Conservation (phyloP, 176 grass and related monocot genomes). For the Melocanna baccifera region DNA sequence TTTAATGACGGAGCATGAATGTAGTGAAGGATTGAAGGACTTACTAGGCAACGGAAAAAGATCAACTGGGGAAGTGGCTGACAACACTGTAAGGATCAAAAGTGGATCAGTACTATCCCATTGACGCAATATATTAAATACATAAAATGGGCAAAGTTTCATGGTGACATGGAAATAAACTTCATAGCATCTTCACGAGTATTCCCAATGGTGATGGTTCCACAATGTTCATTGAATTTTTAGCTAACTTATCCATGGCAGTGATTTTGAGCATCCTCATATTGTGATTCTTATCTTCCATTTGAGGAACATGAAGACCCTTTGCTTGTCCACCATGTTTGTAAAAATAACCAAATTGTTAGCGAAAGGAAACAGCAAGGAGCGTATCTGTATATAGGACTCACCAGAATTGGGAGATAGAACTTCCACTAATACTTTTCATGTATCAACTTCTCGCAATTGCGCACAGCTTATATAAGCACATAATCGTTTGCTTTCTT, state of each 20-base stretch:
- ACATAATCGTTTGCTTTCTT: slow-evolving; percentile 55
- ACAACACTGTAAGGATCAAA: slow-evolving; percentile 65
- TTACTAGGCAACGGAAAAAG: slow-evolving; percentile 79
- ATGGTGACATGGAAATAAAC: neutral
- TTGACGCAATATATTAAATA: neutral
- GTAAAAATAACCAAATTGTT: slow-evolving; percentile 40
- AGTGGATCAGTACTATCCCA: slow-evolving; percentile 5
- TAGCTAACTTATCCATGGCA: slow-evolving; percentile 64
- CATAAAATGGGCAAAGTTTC: neutral
- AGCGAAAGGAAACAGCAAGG: neutral
- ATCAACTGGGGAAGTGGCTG: slow-evolving; percentile 65
- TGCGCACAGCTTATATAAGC: slow-evolving; percentile 79
- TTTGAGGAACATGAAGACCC: slow-evolving; percentile 77
- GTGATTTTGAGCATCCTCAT: slow-evolving; percentile 93
- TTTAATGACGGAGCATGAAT: neutral
- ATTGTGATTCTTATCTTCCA: slow-evolving; percentile 92
- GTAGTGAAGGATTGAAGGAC: neutral
- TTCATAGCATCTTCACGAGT: slow-evolving; percentile 74
- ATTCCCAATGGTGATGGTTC: slow-evolving; percentile 64
- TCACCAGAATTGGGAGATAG: slow-evolving; percentile 51
- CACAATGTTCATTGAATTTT: slow-evolving; percentile 95
- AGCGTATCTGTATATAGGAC: slow-evolving; percentile 9
- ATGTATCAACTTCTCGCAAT: slow-evolving; percentile 85
- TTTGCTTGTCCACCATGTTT: slow-evolving; percentile 49
- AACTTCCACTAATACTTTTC: slow-evolving; percentile 56